phyloP scores from a whole-genome alignment of 371 early-diverging fungal genomes.

The Polyrhizophydium stewartii region DNA sequence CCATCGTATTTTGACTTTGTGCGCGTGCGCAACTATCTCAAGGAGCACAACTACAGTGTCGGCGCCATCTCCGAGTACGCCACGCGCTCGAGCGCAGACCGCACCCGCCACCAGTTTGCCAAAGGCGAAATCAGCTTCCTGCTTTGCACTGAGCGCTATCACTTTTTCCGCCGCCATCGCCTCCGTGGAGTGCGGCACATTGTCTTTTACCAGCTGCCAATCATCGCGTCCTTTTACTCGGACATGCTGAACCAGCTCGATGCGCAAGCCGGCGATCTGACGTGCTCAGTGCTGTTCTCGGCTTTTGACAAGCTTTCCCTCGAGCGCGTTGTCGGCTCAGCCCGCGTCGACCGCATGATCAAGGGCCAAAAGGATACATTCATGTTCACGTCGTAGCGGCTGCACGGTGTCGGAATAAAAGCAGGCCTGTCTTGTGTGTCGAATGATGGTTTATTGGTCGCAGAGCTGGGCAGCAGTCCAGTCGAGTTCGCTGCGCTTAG shows the following conservation, averaged over 20 bases:
- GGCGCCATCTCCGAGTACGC: conserved; percentile 51
- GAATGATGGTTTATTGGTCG: too few species aligned
- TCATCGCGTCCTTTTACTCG: conserved; percentile 79
- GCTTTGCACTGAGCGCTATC: conserved; percentile 88
- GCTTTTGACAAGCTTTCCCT: conserved; percentile 80
- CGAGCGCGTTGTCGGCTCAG: conserved; percentile 86
- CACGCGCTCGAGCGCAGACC: conserved; percentile 59
- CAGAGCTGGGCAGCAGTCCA: background rate
- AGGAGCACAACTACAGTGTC: conserved; percentile 56
- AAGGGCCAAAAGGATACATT: conserved; percentile 52
- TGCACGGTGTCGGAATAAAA: too few species aligned
- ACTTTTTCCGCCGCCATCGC: conserved; percentile 85
- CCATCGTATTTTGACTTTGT: conserved; percentile 98
- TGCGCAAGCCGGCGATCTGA: conserved; percentile 5
- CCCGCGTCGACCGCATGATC: conserved; percentile 69
- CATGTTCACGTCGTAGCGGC: conserved; percentile 32
- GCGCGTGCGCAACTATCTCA: conserved; percentile 79
- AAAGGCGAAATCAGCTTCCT: conserved; percentile 72
- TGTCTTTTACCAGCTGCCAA: conserved; percentile 88
- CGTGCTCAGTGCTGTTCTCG: conserved; percentile 63
- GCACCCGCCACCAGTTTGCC: conserved; percentile 75
- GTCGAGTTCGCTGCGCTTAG: background rate
- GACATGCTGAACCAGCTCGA: conserved; percentile 73
- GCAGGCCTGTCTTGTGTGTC: too few species aligned
- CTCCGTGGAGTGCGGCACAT: conserved; percentile 82